These are phyloP conservation scores for Hypericum perforatum DNA, from an alignment of 345 rosid genomes.

Conservation along the genomic window DNA sequence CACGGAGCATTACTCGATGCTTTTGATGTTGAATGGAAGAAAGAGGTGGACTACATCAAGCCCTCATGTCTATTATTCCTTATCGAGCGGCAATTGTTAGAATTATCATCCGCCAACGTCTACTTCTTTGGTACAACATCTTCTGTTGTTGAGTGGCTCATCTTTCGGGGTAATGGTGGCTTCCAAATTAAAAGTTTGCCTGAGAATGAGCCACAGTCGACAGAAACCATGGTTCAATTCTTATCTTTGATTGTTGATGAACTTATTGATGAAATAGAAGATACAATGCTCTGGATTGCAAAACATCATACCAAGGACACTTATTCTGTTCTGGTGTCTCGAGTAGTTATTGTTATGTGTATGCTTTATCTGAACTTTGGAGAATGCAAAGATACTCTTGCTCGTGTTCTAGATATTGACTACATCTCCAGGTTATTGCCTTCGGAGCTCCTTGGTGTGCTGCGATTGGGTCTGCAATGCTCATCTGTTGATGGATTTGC, in stretches of 20 bases:
- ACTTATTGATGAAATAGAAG: slow-evolving; percentile 12
- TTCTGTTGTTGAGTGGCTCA: slow-evolving; percentile 34
- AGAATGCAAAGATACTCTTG: slow-evolving; percentile 4
- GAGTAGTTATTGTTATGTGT: slow-evolving; percentile 26
- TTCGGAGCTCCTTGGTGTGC: no score
- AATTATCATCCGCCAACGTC: slow-evolving; percentile 12
- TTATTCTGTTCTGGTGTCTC: slow-evolving; percentile 21
- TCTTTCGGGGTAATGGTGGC: slow-evolving; percentile 14
- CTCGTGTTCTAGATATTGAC: no score
- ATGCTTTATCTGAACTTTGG: slow-evolving; percentile 28
- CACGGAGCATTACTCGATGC: slow-evolving; percentile 26
- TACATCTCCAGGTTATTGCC: no score
- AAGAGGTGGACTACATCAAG: slow-evolving; percentile 20
- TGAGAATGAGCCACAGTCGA: background rate
- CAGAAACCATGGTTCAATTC: slow-evolving; percentile 3
- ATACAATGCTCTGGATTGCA: slow-evolving; percentile 23
- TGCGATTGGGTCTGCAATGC: no score
- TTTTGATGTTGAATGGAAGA: slow-evolving; percentile 27
- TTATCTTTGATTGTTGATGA: background rate
- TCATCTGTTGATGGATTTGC: no score
- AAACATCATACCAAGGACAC: background rate
- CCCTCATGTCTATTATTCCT: slow-evolving; percentile 39
- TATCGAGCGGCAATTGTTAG: slow-evolving; percentile 29
- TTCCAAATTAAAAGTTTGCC: background rate
- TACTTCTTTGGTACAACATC: slow-evolving; percentile 20